Evolutionary conservation across 75 land plant genomes (phyloP).

Genomic region (Adiantum capillusveneris): DNA sequence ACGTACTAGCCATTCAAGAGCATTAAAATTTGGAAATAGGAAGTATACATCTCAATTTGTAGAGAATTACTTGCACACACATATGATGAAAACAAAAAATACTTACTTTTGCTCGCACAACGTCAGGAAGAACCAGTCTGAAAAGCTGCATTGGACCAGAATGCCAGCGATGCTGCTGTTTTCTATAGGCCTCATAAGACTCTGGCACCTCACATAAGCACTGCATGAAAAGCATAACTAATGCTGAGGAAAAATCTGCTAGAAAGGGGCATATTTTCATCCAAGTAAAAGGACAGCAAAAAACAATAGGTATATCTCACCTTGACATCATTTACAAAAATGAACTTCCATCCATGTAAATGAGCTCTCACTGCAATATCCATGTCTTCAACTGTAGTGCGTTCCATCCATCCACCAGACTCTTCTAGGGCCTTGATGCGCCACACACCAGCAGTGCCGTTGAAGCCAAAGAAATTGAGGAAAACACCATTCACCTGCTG

Average conservation of each 20-base stretch:
- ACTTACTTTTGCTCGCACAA: slow-evolving; percentile 62
- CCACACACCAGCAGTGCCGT: slow-evolving; percentile 78
- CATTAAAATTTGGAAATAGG: not conserved
- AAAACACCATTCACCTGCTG: slow-evolving; percentile 87
- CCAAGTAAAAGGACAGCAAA: too few species aligned
- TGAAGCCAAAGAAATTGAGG: slow-evolving; percentile 77
- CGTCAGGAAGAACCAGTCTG: slow-evolving; percentile 61
- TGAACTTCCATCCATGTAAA: slow-evolving; percentile 76
- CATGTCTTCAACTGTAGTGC: slow-evolving; percentile 90
- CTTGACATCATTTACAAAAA: slow-evolving; percentile 73
- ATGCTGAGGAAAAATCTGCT: not conserved
- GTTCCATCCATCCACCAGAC: slow-evolving; percentile 79
- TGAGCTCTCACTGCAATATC: slow-evolving; percentile 86
- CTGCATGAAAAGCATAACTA: slow-evolving; percentile 34
- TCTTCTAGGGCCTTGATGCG: slow-evolving; percentile 80
- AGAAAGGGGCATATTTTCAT: too few species aligned
- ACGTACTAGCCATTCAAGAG: not conserved
- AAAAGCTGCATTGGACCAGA: slow-evolving; percentile 94
- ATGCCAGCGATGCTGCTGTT: slow-evolving; percentile 93
- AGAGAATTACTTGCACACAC: not conserved
- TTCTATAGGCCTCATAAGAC: slow-evolving; percentile 85
- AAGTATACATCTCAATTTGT: not conserved
- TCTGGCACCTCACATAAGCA: slow-evolving; percentile 82
- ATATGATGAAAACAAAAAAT: not conserved
- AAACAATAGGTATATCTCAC: too few species aligned